Evolutionary conservation across 768 basidiomycete species (phyloP).

Genomic region (Lactarius tabidus): DNA sequence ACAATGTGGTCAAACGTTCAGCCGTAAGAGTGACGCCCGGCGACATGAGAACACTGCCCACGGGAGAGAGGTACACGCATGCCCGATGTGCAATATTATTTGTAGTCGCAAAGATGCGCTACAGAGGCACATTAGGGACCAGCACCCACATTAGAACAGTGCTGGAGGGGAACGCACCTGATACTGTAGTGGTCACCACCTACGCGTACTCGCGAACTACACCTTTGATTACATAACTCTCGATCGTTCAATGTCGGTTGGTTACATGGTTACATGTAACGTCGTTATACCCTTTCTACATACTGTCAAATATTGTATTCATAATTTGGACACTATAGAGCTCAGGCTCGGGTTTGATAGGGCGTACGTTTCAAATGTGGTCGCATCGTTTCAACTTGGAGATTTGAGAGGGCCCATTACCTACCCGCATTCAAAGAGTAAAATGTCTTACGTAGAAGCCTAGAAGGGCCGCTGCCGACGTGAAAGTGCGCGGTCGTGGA

Average conservation of each 20-base stretch:
- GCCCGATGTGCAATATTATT: constrained; percentile 2
- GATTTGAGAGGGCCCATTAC: not conserved
- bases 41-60: constrained; percentile 18
- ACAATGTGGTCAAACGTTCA: constrained; percentile 13
- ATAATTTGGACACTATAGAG: too few species aligned
- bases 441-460: not conserved
- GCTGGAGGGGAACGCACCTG: too few species aligned
- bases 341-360: too few species aligned
- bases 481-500: not conserved
- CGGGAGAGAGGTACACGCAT: constrained; percentile 6
- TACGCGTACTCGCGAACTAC: too few species aligned
- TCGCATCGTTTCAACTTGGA: not conserved
- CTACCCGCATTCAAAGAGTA: not conserved
- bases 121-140: constrained; percentile 14
- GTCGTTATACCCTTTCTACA: too few species aligned
- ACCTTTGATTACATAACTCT: too few species aligned
- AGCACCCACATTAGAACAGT: not conserved
- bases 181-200: too few species aligned
- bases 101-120: constrained; percentile 20
- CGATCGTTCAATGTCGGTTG: too few species aligned
- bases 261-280: too few species aligned
- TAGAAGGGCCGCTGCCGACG: not conserved
- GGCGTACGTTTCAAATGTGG: too few species aligned
- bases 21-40: constrained; percentile 14
- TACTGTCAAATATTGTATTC: too few species aligned